Percentiles rank a stretch among this genome's conserved stretches.
These are phyloP conservation scores for Tricholoma flavovirens DNA, from an alignment of 768 basidiomycete species.

Conservation along the genomic window DNA sequence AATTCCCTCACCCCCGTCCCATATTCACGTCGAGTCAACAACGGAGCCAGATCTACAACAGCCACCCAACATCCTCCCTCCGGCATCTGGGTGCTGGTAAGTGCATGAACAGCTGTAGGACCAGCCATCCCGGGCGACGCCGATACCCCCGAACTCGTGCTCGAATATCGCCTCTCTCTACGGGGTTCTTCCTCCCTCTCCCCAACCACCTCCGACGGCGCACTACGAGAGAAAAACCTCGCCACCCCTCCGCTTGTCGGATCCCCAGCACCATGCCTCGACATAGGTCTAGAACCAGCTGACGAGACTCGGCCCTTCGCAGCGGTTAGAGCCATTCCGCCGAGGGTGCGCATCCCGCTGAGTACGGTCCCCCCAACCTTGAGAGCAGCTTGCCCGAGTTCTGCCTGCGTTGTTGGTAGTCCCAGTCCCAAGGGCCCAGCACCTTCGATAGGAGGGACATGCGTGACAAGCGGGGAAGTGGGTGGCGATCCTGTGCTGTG, in stretches of 20 bases:
- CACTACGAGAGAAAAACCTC: constrained; percentile 57
- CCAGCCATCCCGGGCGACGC: constrained; percentile 7
- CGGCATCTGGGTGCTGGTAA: neutral
- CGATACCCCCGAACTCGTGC: neutral
- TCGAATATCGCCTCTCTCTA: constrained; percentile 21
- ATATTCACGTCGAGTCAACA: neutral
- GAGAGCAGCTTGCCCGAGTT: constrained; percentile 48
- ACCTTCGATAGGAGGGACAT: neutral
- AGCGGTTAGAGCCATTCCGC: constrained; percentile 54
- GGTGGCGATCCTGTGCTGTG: constrained; percentile 2
- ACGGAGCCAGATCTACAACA: constrained; percentile 45
- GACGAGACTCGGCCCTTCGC: constrained; percentile 28
- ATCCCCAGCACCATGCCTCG: no score
- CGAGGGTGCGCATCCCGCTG: constrained; percentile 57
- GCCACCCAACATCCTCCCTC: constrained; percentile 28
- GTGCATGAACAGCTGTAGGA: neutral
- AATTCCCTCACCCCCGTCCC: constrained; percentile 8
- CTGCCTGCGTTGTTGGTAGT: constrained; percentile 33
- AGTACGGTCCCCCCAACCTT: constrained; percentile 58
- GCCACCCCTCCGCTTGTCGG: constrained; percentile 17
- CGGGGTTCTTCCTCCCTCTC: constrained; percentile 9
- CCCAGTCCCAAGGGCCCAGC: neutral
- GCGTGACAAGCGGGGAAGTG: neutral
- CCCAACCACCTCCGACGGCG: constrained; percentile 36
- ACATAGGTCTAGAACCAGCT: neutral